Conservation (phyloP, 495 filamentous ascomycete genomes). For the Evernia prunastri region DNA sequence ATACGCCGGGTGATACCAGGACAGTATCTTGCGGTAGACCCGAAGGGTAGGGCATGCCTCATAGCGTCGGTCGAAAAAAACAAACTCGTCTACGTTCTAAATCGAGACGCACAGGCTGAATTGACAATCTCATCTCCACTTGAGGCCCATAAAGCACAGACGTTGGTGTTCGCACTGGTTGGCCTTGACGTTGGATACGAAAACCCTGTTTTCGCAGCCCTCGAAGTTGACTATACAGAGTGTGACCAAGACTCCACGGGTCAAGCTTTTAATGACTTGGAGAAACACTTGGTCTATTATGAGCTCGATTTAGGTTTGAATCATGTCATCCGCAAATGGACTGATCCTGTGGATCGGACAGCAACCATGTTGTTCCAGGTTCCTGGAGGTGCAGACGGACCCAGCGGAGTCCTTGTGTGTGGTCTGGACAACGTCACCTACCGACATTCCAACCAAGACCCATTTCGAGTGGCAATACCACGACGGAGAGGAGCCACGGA, state of each 20-base stretch:
- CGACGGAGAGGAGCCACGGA: constrained; percentile 79
- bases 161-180: constrained; percentile 77
- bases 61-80: constrained; percentile 97
- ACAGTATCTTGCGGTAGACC: constrained; percentile 89
- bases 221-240: constrained; percentile 90
- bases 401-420: constrained; percentile 91
- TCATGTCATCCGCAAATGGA: constrained; percentile 94
- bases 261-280: constrained; percentile 68
- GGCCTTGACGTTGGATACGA: constrained; percentile 93
- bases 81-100: constrained; percentile 97
- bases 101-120: constrained; percentile 88
- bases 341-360: constrained; percentile 84
- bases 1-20: constrained; percentile 89
- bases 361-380: constrained; percentile 91
- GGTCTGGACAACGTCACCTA: constrained; percentile 93
- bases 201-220: constrained; percentile 89
- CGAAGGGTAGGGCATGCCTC: constrained; percentile 89
- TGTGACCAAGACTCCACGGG: constrained; percentile 87
- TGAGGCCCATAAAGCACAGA: constrained; percentile 96
- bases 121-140: constrained; percentile 93
- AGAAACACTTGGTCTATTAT: constrained; percentile 92
- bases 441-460: constrained; percentile 82
- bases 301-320: constrained; percentile 95
- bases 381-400: constrained; percentile 86
- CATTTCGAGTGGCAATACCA: constrained; percentile 84